Percentiles rank a stretch among this genome's conserved stretches.
phyloP scores from a whole-genome alignment of 768 basidiomycete species.

The Trametopsis cervina region DNA sequence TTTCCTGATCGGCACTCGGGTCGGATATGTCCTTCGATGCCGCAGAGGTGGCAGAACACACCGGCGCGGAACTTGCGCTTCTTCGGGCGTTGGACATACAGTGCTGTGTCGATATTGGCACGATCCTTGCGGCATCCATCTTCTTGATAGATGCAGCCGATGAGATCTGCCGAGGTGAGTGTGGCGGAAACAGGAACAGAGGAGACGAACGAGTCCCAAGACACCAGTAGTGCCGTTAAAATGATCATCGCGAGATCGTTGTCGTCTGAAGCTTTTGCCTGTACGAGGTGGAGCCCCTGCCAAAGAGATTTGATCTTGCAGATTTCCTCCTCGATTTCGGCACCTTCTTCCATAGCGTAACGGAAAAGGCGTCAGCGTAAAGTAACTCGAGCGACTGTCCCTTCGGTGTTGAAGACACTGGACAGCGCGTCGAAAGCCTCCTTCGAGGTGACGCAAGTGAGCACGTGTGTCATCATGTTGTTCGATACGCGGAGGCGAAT shows the following conservation, averaged over 20 bases:
- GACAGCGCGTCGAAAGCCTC: not conserved
- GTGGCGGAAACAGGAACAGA: too few relatives aligned
- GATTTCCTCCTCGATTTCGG: not conserved
- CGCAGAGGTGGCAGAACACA: conserved; percentile 3
- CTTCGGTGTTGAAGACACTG: not conserved
- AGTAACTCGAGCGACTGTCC: not conserved
- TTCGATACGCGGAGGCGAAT: conserved; percentile 26
- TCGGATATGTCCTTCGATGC: conserved; percentile 3
- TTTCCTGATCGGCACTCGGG: conserved; percentile 1
- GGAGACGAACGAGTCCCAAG: not conserved
- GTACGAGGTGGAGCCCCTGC: not conserved
- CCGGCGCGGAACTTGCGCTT: conserved; percentile 1
- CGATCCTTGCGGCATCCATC: not conserved
- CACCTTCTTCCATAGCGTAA: not conserved
- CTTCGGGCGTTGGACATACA: not conserved
- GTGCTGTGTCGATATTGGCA: not conserved
- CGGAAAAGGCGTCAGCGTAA: not conserved
- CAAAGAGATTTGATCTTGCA: not conserved
- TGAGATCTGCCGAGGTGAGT: not conserved
- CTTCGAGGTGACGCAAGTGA: conserved; percentile 9
- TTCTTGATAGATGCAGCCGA: not conserved
- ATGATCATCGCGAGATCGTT: not conserved
- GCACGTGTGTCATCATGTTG: conserved; percentile 24
- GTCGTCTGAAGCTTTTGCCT: not conserved
- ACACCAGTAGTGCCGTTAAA: not conserved